Conservation (phyloP, 352 stramenopile genomes). For the Phytophthora constricta region DNA sequence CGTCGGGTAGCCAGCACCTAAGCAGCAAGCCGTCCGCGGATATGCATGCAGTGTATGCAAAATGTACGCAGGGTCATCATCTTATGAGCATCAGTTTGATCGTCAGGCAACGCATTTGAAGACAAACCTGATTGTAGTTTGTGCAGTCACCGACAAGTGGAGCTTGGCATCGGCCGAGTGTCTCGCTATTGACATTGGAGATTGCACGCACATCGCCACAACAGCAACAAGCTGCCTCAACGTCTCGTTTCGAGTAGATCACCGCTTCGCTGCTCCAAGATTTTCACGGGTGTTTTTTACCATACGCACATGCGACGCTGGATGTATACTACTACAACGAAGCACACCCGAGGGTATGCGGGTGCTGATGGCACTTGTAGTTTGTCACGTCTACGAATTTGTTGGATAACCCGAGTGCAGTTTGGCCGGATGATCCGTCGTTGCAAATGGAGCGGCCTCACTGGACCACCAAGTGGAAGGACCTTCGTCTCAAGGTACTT, state of each 20-base stretch:
- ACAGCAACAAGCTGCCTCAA: constrained; percentile 18
- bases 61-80: too few species aligned
- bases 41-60: neutral
- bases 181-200: constrained; percentile 18
- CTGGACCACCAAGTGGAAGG: constrained; percentile 18
- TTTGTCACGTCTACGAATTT: constrained; percentile 25
- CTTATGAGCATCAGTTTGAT: too few species aligned
- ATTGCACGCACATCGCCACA: constrained; percentile 17
- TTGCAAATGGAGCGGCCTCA: constrained; percentile 10
- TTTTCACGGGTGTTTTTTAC: constrained; percentile 26
- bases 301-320: neutral
- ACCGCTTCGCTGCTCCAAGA: constrained; percentile 8
- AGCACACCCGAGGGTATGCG: constrained; percentile 20
- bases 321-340: neutral
- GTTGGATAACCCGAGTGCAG: constrained; percentile 22
- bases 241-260: constrained; percentile 18
- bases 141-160: neutral
- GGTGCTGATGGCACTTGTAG: constrained; percentile 21
- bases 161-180: too few species aligned
- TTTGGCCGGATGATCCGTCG: constrained; percentile 11
- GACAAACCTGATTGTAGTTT: neutral
- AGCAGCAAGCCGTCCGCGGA: neutral
- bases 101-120: neutral
- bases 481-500: constrained; percentile 11
- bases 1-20: neutral